These are phyloP conservation scores for Gymnopilus junonius DNA, from an alignment of 768 basidiomycete species.

Conservation along the genomic window DNA sequence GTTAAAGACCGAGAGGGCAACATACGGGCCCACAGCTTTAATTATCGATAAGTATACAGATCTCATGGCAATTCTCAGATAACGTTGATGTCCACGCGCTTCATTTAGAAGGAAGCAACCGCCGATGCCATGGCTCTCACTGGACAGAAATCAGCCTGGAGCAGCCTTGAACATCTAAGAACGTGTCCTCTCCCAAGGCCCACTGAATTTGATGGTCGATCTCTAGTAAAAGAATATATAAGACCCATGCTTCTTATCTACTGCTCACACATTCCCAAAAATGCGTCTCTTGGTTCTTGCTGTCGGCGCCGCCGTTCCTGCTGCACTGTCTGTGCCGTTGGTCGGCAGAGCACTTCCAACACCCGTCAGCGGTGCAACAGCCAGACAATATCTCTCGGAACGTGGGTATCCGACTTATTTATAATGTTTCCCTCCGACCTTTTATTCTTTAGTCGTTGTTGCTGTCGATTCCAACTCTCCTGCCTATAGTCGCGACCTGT, in stretches of 20 bases:
- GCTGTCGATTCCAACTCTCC: conserved; percentile 46
- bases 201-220: neutral
- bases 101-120: neutral
- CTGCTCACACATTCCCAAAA: neutral
- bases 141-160: neutral
- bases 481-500: conserved; percentile 42
- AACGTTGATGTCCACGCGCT: neutral
- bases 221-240: neutral
- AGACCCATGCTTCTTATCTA: neutral
- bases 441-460: conserved; percentile 38
- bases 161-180: neutral
- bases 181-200: neutral
- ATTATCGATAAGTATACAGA: neutral
- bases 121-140: neutral
- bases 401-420: conserved; percentile 9
- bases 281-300: conserved; percentile 10
- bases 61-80: conserved; percentile 1
- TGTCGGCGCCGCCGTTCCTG: neutral
- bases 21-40: neutral
- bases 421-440: neutral
- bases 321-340: neutral
- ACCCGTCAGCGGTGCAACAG: conserved; percentile 24
- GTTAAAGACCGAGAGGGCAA: neutral
- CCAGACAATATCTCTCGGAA: conserved; percentile 21
- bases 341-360: conserved; percentile 23